phyloP scores from a whole-genome alignment of 2,329 filamentous ascomycete species.

The Clarireedia homoeocarpa region DNA sequence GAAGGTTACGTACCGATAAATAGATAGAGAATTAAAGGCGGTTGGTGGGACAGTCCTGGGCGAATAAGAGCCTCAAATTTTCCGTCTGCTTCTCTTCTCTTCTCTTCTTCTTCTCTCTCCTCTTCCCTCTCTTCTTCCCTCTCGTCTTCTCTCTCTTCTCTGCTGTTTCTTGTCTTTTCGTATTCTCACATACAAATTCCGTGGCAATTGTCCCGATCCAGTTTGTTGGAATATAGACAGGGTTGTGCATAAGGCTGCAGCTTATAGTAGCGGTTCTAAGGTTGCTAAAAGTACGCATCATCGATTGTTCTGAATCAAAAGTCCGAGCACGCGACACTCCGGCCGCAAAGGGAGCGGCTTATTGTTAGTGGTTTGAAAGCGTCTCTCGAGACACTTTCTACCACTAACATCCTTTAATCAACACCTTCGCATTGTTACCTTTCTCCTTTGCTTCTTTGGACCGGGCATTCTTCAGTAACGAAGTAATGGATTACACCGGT shows the following conservation, averaged over 20 bases:
- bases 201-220: no score
- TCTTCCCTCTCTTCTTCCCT: background rate
- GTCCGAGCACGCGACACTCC: conserved; percentile 1
- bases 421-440: conserved; percentile 24
- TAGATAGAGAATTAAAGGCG: no score
- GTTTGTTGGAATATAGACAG: background rate
- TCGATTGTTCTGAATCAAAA: background rate
- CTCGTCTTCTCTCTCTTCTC: background rate
- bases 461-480: conserved; percentile 30
- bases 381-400: conserved; percentile 33
- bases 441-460: conserved; percentile 30
- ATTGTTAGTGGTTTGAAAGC: conserved; percentile 28
- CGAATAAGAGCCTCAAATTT: no score
- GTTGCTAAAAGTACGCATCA: conserved; percentile 3
- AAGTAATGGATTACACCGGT: conserved; percentile 41
- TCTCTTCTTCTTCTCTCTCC: background rate
- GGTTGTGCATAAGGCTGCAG: conserved; percentile 1
- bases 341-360: background rate
- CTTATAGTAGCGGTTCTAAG: no score
- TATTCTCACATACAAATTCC: background rate
- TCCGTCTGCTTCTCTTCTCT: no score
- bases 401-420: conserved; percentile 25
- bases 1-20: no score
- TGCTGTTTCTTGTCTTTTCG: background rate
- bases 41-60: no score